phyloP scores from a whole-genome alignment of 495 filamentous ascomycete species.

The Glonium stellatum region DNA sequence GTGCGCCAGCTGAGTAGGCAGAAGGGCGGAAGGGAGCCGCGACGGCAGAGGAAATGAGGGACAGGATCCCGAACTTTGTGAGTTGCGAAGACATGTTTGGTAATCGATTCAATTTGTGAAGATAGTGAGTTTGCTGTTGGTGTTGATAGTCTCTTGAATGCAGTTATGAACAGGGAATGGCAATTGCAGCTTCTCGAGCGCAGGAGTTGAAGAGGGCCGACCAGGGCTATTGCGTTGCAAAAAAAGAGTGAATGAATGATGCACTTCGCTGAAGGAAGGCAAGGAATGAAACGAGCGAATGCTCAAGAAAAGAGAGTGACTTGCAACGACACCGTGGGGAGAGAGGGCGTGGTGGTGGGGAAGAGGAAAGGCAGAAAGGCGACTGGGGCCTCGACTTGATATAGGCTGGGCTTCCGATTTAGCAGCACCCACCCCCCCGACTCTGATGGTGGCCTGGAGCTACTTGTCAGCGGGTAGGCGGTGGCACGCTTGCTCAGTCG shows the following conservation, averaged over 20 bases:
- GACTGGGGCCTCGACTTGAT: slow-evolving; percentile 15
- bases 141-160: background rate
- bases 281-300: slow-evolving; percentile 37
- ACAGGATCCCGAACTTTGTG: slow-evolving; percentile 26
- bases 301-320: slow-evolving; percentile 31
- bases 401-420: slow-evolving; percentile 5
- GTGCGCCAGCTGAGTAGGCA: slow-evolving; percentile 11
- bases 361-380: slow-evolving; percentile 13
- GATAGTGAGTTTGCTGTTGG: background rate
- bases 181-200: slow-evolving; percentile 28
- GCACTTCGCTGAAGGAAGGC: slow-evolving; percentile 12
- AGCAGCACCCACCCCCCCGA: background rate
- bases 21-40: slow-evolving; percentile 19
- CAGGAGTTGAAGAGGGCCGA: slow-evolving; percentile 26
- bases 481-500: background rate
- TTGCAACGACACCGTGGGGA: slow-evolving; percentile 24
- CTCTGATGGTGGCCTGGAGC: background rate
- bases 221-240: slow-evolving; percentile 34
- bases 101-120: slow-evolving; percentile 1
- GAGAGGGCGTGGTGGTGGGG: slow-evolving; percentile 10
- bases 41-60: slow-evolving; percentile 23
- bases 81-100: slow-evolving; percentile 19
- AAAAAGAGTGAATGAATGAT: slow-evolving; percentile 29
- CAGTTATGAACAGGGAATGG: slow-evolving; percentile 9
- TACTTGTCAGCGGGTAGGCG: background rate